Evolutionary conservation across 75 land plant species (phyloP), one percentile per base, ranked within the genome.

Genomic region (Pseudotsuga menziesii): DNA sequence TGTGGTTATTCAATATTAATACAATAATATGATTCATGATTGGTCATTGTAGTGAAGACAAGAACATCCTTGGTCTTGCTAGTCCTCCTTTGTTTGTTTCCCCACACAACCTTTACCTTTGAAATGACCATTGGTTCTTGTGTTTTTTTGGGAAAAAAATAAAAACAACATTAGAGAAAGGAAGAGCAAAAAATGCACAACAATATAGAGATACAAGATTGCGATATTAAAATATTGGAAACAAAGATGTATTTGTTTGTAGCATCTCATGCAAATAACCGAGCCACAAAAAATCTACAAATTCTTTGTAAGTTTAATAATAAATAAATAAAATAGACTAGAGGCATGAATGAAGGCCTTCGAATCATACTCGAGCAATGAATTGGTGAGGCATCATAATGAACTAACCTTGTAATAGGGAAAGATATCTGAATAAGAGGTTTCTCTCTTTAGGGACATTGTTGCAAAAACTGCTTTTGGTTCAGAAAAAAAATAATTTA

Each of bases 221-320:
- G 17, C 4, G 70, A 3, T 66, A 66, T 66, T 16, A 66, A 35
- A 20, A 32, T 66, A 66, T 66, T 39, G 7, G 5, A 15, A 27
- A 19, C 70, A 66, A 39, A 35, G 14, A 32, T 26, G 8, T 39
- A 39, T 6, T 66, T 66, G 70, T 36, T 77, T 13, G 79, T 86
- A 57, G 83, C 83, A 15, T 84, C 85, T 63, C 87, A 84, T 2
- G 84, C 87, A 19, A 86, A 80, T 26, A 92, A 78, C 52, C 83
- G 88, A 8, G 90, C 92, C 27, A 85, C 82, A 79, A 86, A 90
- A 58, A 85, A 84, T 79, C 89, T 90, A 83, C 14, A 66, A 74
- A 41, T 29, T 29, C 32, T 39, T 15, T 17, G 32, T 3, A 32
- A 32, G 17, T 32, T 35, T 35, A 17, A 32, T 66, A 7, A 35